phyloP scores from a whole-genome alignment of 148 eudicot genomes.

The Oxyria digyna region DNA sequence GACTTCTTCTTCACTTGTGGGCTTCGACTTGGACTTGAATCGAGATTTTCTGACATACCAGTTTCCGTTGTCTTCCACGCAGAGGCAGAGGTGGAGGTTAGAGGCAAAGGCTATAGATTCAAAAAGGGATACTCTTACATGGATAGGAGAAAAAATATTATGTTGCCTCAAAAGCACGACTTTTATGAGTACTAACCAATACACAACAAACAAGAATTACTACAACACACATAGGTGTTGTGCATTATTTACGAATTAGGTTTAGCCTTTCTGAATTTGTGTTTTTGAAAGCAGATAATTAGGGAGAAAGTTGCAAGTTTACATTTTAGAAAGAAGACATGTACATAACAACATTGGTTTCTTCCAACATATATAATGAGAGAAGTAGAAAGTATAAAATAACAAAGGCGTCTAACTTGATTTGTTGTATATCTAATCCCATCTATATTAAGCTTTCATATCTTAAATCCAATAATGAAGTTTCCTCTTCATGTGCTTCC shows the following conservation, averaged over 20 bases:
- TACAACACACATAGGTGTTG: background rate
- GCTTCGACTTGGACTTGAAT: no score
- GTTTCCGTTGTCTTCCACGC: constrained; percentile 4
- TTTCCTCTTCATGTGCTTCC: background rate
- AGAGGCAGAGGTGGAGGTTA: constrained; percentile 6
- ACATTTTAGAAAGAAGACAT: background rate
- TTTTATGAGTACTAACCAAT: background rate
- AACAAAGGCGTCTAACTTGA: background rate
- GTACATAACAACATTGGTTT: background rate
- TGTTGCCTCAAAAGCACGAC: background rate
- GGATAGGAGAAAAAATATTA: background rate
- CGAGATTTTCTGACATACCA: constrained; percentile 9
- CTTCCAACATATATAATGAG: background rate
- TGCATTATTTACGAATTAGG: background rate
- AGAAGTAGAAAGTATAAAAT: background rate
- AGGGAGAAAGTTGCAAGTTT: background rate
- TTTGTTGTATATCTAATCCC: no score
- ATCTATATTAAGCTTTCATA: background rate
- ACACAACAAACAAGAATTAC: background rate
- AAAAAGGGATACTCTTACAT: constrained; percentile 10
- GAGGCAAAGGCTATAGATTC: constrained; percentile 3
- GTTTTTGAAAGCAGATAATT: background rate
- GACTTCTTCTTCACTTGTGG: no score
- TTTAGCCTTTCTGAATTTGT: background rate
- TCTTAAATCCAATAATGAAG: background rate